Evolutionary conservation across 1,284 basidiomycete genomes (phyloP).

Genomic region (Boletus calvinii): DNA sequence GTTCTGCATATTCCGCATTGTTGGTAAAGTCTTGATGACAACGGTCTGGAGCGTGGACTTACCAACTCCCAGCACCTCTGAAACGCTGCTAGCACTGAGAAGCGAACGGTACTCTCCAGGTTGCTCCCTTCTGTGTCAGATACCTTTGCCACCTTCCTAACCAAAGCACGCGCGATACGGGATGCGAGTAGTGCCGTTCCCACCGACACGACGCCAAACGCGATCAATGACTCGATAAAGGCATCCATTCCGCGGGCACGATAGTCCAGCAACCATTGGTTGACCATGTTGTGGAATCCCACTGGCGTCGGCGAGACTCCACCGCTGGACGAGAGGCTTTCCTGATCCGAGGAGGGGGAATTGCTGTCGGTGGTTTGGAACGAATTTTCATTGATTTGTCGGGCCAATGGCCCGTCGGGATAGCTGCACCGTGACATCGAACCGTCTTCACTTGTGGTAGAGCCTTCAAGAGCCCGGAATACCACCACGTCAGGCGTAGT

Average conservation of each 20-base stretch:
- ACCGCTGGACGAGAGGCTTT: constrained; percentile 10
- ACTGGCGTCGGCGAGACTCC: not conserved
- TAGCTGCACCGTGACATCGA: not conserved
- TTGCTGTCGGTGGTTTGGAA: not conserved
- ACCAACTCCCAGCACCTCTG: constrained; percentile 26
- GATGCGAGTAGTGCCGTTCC: constrained; percentile 21
- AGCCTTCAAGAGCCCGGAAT: not conserved
- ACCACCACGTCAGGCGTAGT: constrained; percentile 2
- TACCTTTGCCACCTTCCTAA: constrained; percentile 11
- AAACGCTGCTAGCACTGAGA: constrained; percentile 21
- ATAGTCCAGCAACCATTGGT: constrained; percentile 24
- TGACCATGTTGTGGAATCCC: constrained; percentile 19
- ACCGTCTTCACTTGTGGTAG: not conserved
- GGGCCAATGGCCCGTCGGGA: not conserved
- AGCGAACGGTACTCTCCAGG: constrained; percentile 22
- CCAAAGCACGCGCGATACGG: constrained; percentile 18
- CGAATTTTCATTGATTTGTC: not conserved
- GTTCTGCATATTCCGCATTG: constrained; percentile 15
- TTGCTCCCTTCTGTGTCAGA: constrained; percentile 17
- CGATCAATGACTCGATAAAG: constrained; percentile 25
- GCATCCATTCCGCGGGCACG: constrained; percentile 14
- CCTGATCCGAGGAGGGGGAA: constrained; percentile 11
- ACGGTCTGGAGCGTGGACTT: constrained; percentile 1
- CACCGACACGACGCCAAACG: constrained; percentile 14
- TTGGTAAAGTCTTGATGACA: not conserved